Evolutionary conservation across 2,329 filamentous ascomycete species (phyloP), one percentile per base, ranked within the genome.

Genomic region (Fusarium protoensiforme): DNA sequence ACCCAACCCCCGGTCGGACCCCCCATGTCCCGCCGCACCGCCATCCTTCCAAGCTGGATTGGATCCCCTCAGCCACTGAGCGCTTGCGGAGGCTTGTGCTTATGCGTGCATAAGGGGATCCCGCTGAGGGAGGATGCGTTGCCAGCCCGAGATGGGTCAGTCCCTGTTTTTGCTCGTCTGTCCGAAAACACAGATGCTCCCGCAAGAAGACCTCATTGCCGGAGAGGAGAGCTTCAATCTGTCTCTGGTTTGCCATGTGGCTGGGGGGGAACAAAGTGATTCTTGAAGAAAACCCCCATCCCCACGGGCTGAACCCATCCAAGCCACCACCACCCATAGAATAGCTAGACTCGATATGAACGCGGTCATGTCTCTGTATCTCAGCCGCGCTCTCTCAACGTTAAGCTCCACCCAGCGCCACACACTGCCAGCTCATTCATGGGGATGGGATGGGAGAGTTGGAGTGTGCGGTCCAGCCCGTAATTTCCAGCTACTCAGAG

Each of bases 41-140:
- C 62, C 62, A 53, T 56, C 29, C 46, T 53, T 29, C 41, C 38
- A n/a, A 53, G 48, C 46, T 56, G 48, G 24, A 46, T 43, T 24
- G 24, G 24, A 24, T 24, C 24, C 41, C 31, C 58, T 65, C 64
- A 66, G 64, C 64, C 64, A 66, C 64, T 51, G 54, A 51, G 41
- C 54, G 62, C 43, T 61, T 61, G 59, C 41, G 33, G 48, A 62
- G 51, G 64, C 59, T 63, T 66, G 64, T 61, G 64, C 64, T 66
- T 63, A 66, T 66, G 64, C 57, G 36, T 62, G 58, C 48, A 61
- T 56, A 41, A 36, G 48, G 60, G 61, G 61, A 61, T 24, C n/a
- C 38, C 22, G 57, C 31, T n/a, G 20, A n/a, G 20, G 22, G 39
- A 20, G 7, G 11, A 13, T 39, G 38, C 38, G 38, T 22, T 41